Conservation (phyloP, 805 yeast species). For the Metschnikowia chrysomelidarum region DNA sequence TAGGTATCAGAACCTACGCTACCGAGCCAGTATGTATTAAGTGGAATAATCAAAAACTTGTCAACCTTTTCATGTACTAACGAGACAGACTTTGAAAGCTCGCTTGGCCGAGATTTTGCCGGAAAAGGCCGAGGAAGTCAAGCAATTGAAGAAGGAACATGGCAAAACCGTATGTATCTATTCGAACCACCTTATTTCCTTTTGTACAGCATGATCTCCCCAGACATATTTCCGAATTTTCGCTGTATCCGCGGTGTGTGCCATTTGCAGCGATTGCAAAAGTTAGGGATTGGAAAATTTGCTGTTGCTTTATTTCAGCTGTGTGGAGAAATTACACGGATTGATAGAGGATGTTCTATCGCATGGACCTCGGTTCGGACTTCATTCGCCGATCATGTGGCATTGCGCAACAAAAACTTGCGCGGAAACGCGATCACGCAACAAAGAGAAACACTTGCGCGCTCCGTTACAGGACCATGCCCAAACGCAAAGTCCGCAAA, state of each 20-base stretch:
- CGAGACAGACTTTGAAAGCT: constrained; percentile 75
- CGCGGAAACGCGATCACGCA: too few species aligned
- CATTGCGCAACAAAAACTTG: too few species aligned
- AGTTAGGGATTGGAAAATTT: too few species aligned
- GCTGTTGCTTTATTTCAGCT: too few species aligned
- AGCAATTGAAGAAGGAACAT: constrained; percentile 83
- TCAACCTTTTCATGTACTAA: constrained; percentile 13
- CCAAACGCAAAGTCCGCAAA: neutral
- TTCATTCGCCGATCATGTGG: constrained; percentile 11
- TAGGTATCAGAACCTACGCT: constrained; percentile 22
- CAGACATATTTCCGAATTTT: neutral
- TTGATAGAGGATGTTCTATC: too few species aligned
- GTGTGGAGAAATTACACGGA: too few species aligned
- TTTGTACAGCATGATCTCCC: too few species aligned
- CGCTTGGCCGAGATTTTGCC: constrained; percentile 92
- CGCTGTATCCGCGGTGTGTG: neutral
- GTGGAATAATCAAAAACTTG: neutral
- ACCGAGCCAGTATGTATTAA: constrained; percentile 24
- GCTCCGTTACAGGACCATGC: neutral
- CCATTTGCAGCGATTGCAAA: too few species aligned
- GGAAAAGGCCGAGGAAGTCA: constrained; percentile 86
- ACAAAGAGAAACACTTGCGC: constrained; percentile 3
- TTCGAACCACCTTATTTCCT: neutral
- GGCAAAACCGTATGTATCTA: constrained; percentile 66
- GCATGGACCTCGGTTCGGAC: constrained; percentile 8